A percentile compares a stretch with the other conserved stretches of the same genome.
Conservation (phyloP, 1,284 basidiomycete species). For the Fomitopsis betulina region DNA sequence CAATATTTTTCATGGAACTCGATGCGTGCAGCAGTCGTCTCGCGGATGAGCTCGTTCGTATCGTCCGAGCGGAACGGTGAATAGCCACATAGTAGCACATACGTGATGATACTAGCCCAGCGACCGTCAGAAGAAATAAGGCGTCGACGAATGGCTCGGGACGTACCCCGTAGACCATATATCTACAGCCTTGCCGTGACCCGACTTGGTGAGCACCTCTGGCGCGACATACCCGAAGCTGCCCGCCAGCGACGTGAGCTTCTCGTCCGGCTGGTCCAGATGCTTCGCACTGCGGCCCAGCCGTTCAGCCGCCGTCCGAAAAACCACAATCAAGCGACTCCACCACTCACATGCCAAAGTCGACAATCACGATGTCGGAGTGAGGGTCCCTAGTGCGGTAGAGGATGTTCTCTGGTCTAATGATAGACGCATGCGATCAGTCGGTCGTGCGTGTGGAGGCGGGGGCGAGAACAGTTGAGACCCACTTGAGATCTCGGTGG, state of each 20-base stretch:
- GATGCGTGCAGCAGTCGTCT: slow-evolving; percentile 80
- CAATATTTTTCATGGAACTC: slow-evolving; percentile 94
- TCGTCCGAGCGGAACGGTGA: slow-evolving; percentile 90
- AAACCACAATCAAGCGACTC: not conserved
- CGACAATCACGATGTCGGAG: slow-evolving; percentile 86
- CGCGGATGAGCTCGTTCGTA: slow-evolving; percentile 68
- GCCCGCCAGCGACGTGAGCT: slow-evolving; percentile 80
- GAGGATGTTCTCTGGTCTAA: slow-evolving; percentile 89
- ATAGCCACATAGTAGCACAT: slow-evolving; percentile 90
- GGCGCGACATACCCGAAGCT: slow-evolving; percentile 94
- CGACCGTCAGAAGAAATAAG: not conserved
- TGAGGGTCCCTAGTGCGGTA: slow-evolving; percentile 73
- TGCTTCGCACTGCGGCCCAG: slow-evolving; percentile 73
- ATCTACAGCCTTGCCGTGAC: slow-evolving; percentile 91
- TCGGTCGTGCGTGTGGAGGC: not conserved
- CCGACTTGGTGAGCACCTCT: slow-evolving; percentile 80
- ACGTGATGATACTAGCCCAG: slow-evolving; percentile 78
- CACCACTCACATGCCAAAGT: slow-evolving; percentile 88
- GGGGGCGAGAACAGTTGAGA: not conserved
- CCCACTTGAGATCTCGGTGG: slow-evolving; percentile 86
- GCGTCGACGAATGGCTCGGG: too few species aligned
- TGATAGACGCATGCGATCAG: not conserved
- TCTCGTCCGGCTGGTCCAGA: slow-evolving; percentile 73
- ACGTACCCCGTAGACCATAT: slow-evolving; percentile 88
- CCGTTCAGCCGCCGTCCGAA: not conserved